Evolutionary conservation across 2,329 filamentous ascomycete species (phyloP), one percentile per base, ranked within the genome.

Genomic region (Diaporthe sp.): DNA sequence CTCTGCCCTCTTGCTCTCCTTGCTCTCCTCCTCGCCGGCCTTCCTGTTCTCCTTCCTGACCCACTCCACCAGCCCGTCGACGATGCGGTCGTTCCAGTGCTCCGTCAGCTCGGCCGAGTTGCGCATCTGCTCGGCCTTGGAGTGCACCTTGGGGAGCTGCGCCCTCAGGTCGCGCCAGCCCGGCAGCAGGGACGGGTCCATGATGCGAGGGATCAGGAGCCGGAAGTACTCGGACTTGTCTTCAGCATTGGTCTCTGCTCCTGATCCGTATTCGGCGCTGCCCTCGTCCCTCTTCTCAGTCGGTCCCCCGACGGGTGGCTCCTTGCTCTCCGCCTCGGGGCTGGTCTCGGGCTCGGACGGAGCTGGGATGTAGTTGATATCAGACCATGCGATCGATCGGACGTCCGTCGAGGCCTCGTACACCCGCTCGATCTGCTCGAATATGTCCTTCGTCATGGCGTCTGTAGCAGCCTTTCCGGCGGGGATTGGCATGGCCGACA

Each of bases 141-240:
- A 86, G 78, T 89, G 88, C 15, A 88, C 88, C 20, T 75, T 78
- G 1, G 87, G 84, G 1, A 88, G 85, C 2, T 79, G 72, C 0
- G 85, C 85, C 3, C 90, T 85, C 13, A 82, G 82, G 5, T 80
- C 80, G 9, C 84, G 81, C 87, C 90, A 92, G 1, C 88, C 90
- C 0, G 90, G 90, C 0, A 88, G 83, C 1, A 92, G 80, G 0
- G 89, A 88, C 3, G 90, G 85, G 78, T 92, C 90, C 71, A 90
- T 85, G 3, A 90, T 80, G 53, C 84, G 83, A 0, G 90, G 89
- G 17, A 91, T 82, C 13, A 92, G 78, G 28, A 92, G 81, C 1
- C 86, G 85, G 77, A 92, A 92, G 28, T 49, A 44, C 31, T 71
- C 55, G 34, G 44, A 20, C 31, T 47, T 17, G 47, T 80, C 82